Percentiles rank a stretch among this genome's conserved stretches.
Evolutionary conservation across 306 rosid genomes (phyloP).

Genomic region (Quillaja saponaria): DNA sequence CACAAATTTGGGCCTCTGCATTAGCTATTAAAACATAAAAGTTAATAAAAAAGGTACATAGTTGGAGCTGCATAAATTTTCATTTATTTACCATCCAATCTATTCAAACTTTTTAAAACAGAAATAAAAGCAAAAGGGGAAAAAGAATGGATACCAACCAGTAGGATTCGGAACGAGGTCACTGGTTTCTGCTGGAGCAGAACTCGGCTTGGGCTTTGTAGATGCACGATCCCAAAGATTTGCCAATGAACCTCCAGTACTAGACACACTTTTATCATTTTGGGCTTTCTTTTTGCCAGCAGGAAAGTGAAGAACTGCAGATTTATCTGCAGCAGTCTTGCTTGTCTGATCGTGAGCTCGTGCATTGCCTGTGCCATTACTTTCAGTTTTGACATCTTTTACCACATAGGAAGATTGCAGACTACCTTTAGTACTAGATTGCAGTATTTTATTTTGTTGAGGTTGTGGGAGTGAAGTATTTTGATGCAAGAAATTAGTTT

Average conservation of each 20-base stretch:
- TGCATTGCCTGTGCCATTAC: slow-evolving; percentile 42
- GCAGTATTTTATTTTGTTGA: slow-evolving; percentile 37
- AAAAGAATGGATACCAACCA: slow-evolving; percentile 54
- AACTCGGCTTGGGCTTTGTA: slow-evolving; percentile 59
- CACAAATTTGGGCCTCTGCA: slow-evolving; percentile 65
- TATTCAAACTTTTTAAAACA: slow-evolving; percentile 25
- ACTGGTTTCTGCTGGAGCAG: slow-evolving; percentile 43
- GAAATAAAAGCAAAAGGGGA: slow-evolving; percentile 20
- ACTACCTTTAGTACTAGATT: slow-evolving; percentile 45
- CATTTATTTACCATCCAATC: slow-evolving; percentile 9
- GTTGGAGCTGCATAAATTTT: slow-evolving; percentile 5
- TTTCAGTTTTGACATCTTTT: slow-evolving; percentile 66
- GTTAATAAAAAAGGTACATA: slow-evolving; percentile 8
- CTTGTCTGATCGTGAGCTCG: slow-evolving; percentile 44
- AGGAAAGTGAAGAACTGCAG: slow-evolving; percentile 52
- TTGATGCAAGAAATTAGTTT: slow-evolving; percentile 32
- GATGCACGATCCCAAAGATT: slow-evolving; percentile 81
- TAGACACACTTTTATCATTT: slow-evolving; percentile 58
- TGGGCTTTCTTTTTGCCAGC: slow-evolving; percentile 63
- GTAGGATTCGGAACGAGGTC: slow-evolving; percentile 37
- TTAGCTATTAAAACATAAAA: slow-evolving; percentile 40
- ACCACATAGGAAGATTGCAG: slow-evolving; percentile 42
- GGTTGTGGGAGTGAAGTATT: slow-evolving; percentile 30
- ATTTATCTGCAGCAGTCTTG: slow-evolving; percentile 55
- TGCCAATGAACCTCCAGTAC: slow-evolving; percentile 71